A percentile compares a stretch with the other conserved stretches of the same genome.
phyloP scores from a whole-genome alignment of 768 basidiomycete species.

The Suillus subluteus region DNA sequence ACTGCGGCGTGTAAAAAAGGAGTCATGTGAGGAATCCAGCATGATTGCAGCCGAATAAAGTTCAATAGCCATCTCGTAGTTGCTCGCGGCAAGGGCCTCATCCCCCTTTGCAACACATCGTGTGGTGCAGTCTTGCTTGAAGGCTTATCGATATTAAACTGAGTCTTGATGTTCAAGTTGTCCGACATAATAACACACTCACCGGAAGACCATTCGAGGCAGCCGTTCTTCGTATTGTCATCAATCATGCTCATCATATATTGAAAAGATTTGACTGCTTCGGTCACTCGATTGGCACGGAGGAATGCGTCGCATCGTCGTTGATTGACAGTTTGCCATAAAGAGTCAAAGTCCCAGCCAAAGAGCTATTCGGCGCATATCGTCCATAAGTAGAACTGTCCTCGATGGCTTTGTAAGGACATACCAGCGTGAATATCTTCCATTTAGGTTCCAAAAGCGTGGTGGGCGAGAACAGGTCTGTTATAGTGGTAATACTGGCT shows the following conservation, averaged over 20 bases:
- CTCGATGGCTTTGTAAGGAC: background rate
- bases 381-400: background rate
- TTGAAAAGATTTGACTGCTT: background rate
- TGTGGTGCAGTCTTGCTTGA: background rate
- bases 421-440: background rate
- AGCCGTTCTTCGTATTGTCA: background rate
- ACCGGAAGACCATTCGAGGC: background rate
- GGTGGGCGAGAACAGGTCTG: background rate
- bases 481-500: background rate
- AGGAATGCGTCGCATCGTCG: background rate
- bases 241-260: background rate
- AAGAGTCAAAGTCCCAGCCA: background rate
- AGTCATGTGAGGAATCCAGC: background rate
- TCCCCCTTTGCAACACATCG: slow-evolving; percentile 1
- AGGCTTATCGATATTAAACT: background rate
- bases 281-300: background rate
- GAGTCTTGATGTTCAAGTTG: background rate
- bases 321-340: background rate
- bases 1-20: background rate
- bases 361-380: background rate
- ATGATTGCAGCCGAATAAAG: background rate
- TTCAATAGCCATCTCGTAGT: background rate
- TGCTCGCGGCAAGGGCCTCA: background rate
- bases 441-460: background rate
- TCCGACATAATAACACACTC: background rate